These are phyloP conservation scores for Limnomonas spitsbergensis DNA, from an alignment of 139 green algal species.

Conservation along the genomic window DNA sequence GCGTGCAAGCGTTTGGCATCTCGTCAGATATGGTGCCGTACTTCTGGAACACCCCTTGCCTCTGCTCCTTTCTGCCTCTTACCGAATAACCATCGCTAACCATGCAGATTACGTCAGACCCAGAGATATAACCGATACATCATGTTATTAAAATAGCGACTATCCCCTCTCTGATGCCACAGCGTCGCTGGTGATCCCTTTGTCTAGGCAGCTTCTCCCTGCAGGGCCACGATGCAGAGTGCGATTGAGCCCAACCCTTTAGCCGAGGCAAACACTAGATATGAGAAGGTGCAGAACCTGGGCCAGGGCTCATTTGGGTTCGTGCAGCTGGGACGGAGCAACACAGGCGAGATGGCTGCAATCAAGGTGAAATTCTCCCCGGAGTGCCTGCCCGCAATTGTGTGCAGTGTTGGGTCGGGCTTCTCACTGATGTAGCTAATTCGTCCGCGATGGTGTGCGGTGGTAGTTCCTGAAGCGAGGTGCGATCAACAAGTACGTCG, in stretches of 20 bases:
- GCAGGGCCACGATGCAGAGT: not conserved
- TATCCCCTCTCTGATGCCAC: no score
- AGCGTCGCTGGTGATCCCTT: no score
- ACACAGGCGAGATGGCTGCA: conserved; percentile 58
- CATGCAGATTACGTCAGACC: no score
- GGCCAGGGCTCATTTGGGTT: conserved; percentile 84
- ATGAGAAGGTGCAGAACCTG: conserved; percentile 27
- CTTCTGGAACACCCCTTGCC: no score
- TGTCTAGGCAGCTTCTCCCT: no score
- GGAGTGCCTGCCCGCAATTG: no score
- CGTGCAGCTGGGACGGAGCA: conserved; percentile 72
- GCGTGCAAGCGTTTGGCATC: no score
- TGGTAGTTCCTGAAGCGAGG: conserved; percentile 34
- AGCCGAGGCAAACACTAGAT: conserved; percentile 10
- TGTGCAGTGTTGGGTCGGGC: not conserved
- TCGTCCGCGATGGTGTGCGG: not conserved
- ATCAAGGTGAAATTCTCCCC: conserved; percentile 51
- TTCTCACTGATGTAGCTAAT: not conserved
- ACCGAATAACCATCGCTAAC: no score
- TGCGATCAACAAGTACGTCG: conserved; percentile 91
- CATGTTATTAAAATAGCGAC: no score
- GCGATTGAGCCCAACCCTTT: conserved; percentile 30
- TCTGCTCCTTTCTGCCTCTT: no score
- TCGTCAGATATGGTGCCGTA: no score
- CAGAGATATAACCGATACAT: no score